Base-by-base conservation (phyloP, 257 asterid species). In the Sherardia arvensis region DNA sequence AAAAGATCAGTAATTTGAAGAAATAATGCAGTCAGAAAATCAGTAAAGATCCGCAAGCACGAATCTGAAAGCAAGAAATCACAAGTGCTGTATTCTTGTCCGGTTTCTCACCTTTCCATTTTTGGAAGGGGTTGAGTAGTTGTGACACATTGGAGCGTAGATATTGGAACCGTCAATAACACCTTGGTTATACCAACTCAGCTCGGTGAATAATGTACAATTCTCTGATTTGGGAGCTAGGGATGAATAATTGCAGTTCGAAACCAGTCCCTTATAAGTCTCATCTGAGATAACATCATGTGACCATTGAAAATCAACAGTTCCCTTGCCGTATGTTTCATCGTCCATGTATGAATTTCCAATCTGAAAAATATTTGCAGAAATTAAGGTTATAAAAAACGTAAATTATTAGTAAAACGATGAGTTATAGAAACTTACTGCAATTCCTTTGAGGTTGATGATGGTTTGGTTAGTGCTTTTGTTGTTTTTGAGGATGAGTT, bases 281-380 rank as follows among this genome's bases (percentile, higher is more conserved):
- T 89, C 89, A 29, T 89, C 95, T 1, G 96, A 86, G 17, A 81
- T 79, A 5, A 88, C 70, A 3, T 90, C 87, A 7, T 74, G 74
- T 0, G 83, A 61, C 96, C 96, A 88, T 18, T 59, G 36, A 63
- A 73, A 79, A 32, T 88, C 92, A 25, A 53, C 74, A 14, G 20
- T 34, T 12, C 95, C 96, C 0, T 4, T 20, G 67, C 12, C 2
- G n/a, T n/a, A 8, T 25, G 80, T 53, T 56, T 66, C 78, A 32
- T 17, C 36, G 48, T 88, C 92, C 0, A 77, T 61, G 4, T 71
- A 69, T 0, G 88, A 86, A 54, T 86, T 88, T 17, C 55, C 55
- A 10, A 49, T 20, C 55, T 49, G 55, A 21, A 48, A 48, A 48
- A 48, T 1, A 1, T 40, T 4, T 1, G 17, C 5, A 40, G n/a